Evolutionary conservation across 495 filamentous ascomycete species (phyloP).

Genomic region (Penicillium malachiteum): DNA sequence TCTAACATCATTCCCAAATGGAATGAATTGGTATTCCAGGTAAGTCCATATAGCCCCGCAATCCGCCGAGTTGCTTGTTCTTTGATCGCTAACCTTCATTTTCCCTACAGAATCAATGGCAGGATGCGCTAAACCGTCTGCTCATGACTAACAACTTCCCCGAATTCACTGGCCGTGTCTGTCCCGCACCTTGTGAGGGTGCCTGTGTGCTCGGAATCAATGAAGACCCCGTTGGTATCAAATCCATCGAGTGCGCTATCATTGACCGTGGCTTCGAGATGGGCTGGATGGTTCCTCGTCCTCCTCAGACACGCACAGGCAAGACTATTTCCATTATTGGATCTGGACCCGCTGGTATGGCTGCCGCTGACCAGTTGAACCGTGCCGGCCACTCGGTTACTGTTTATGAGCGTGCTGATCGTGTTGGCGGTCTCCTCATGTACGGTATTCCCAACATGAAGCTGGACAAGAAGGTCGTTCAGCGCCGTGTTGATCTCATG

Average conservation of each 20-base stretch:
- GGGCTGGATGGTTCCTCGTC: slow-evolving; percentile 95
- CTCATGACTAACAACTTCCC: slow-evolving; percentile 99
- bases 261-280: slow-evolving; percentile 99
- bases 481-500: slow-evolving; percentile 96
- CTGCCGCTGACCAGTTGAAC: slow-evolving; percentile 94
- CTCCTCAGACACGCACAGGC: slow-evolving; percentile 78
- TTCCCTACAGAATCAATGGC: slow-evolving; percentile 94
- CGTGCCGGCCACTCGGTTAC: slow-evolving; percentile 87
- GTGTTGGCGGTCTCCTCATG: slow-evolving; percentile 93
- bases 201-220: slow-evolving; percentile 98
- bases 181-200: slow-evolving; percentile 96
- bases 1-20: slow-evolving; percentile 99
- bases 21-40: slow-evolving; percentile 94
- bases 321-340: slow-evolving; percentile 93
- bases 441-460: slow-evolving; percentile 99
- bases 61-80: too few species aligned
- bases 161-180: slow-evolving; percentile 98
- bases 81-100: too few species aligned
- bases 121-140: slow-evolving; percentile 89
- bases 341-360: slow-evolving; percentile 90
- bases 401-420: slow-evolving; percentile 94
- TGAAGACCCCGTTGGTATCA: slow-evolving; percentile 97
- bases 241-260: slow-evolving; percentile 98
- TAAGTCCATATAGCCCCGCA: too few species aligned
- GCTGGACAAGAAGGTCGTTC: slow-evolving; percentile 97